Evolutionary conservation across 345 rosid genomes (phyloP).

Genomic region (Camelina neglecta): DNA sequence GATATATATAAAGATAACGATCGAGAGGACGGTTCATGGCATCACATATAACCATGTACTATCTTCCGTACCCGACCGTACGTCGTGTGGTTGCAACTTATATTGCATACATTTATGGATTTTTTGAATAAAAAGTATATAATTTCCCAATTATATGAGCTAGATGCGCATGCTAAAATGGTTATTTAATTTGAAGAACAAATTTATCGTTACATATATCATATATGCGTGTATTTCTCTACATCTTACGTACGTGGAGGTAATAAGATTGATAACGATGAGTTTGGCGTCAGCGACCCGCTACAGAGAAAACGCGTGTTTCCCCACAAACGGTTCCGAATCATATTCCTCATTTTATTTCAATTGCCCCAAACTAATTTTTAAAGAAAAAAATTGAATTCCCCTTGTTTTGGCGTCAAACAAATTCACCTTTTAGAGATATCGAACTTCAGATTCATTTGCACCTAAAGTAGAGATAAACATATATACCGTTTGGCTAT

Average conservation of each 20-base stretch:
- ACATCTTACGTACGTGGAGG: conserved; percentile 22
- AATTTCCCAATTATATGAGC: not conserved
- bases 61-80: conserved; percentile 22
- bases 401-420: conserved; percentile 11
- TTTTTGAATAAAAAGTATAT: not conserved
- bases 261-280: conserved; percentile 21
- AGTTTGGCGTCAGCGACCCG: conserved; percentile 21
- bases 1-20: not conserved
- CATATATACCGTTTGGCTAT: conserved; percentile 7
- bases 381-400: not conserved
- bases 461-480: conserved; percentile 4
- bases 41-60: conserved; percentile 17
- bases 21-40: conserved; percentile 35
- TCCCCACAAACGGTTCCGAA: conserved; percentile 39
- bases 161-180: not conserved
- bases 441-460: conserved; percentile 24
- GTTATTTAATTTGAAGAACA: not conserved
- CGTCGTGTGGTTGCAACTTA: conserved; percentile 13
- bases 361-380: not conserved
- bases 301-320: conserved; percentile 32
- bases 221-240: not conserved
- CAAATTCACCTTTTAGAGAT: not conserved
- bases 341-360: conserved; percentile 36
- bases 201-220: not conserved
- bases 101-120: not conserved